Percentiles rank a stretch among this genome's conserved stretches.
phyloP scores from a whole-genome alignment of 2,329 filamentous ascomycete genomes.

The Tothia fuscella region DNA sequence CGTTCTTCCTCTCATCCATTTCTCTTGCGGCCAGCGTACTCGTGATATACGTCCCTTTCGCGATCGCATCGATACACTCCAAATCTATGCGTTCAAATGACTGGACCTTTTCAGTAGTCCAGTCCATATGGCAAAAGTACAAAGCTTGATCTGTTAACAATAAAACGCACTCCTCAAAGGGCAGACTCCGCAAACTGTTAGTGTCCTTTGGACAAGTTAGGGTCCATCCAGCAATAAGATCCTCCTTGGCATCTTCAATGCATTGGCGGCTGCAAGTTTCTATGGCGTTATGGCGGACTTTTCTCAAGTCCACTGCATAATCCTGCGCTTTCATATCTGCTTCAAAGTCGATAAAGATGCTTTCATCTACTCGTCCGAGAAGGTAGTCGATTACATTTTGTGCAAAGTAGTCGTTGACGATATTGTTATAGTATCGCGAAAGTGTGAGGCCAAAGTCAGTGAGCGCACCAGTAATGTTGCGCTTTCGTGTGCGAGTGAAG shows the following conservation, averaged over 20 bases:
- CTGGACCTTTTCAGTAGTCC: conserved; percentile 87
- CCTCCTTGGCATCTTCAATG: conserved; percentile 62
- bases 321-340: conserved; percentile 87
- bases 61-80: conserved; percentile 58
- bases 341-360: conserved; percentile 90
- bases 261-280: conserved; percentile 81
- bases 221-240: conserved; percentile 82
- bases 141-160: conserved; percentile 74
- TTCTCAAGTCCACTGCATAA: conserved; percentile 74
- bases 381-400: conserved; percentile 93
- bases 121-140: conserved; percentile 87
- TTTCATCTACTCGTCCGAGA: conserved; percentile 72
- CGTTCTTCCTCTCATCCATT: conserved; percentile 65
- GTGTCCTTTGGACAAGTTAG: conserved; percentile 63
- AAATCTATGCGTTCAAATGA: conserved; percentile 82
- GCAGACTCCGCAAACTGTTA: conserved; percentile 53
- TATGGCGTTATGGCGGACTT: conserved; percentile 78
- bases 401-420: conserved; percentile 95
- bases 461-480: conserved; percentile 80
- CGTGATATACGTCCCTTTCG: conserved; percentile 79
- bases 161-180: conserved; percentile 80
- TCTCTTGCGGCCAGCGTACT: conserved; percentile 70
- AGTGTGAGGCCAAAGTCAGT: conserved; percentile 86
- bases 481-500: conserved; percentile 81
- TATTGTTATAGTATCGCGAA: conserved; percentile 68